Evolutionary conservation across 768 basidiomycete genomes (phyloP).

Genomic region (Leccinum imitatum): DNA sequence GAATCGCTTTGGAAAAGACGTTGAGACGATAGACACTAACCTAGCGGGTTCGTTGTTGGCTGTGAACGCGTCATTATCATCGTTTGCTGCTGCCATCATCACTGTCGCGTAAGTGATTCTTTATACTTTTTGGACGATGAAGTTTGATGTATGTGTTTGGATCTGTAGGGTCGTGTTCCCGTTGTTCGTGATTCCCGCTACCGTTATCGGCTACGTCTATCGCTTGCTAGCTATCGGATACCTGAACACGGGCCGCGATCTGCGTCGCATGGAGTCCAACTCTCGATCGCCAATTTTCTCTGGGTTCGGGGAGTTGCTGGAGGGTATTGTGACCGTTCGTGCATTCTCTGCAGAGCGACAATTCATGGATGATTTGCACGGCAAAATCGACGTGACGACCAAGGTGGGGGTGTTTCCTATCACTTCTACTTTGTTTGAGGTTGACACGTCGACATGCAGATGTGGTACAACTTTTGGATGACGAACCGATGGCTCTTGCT

Average conservation of each 20-base stretch:
- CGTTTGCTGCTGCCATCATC: slow-evolving; percentile 73
- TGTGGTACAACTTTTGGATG: slow-evolving; percentile 92
- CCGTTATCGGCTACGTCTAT: slow-evolving; percentile 72
- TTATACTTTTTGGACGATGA: slow-evolving; percentile 8
- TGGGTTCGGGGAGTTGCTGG: slow-evolving; percentile 77
- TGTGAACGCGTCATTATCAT: slow-evolving; percentile 76
- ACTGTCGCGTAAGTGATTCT: slow-evolving; percentile 56
- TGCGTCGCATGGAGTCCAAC: slow-evolving; percentile 90
- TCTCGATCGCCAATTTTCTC: slow-evolving; percentile 82
- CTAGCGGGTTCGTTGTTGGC: slow-evolving; percentile 67
- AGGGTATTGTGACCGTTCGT: slow-evolving; percentile 90
- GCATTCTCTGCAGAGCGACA: slow-evolving; percentile 82
- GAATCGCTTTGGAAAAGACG: slow-evolving; percentile 84
- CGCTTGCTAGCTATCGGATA: slow-evolving; percentile 69
- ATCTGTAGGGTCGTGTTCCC: slow-evolving; percentile 67
- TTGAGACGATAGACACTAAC: slow-evolving; percentile 82
- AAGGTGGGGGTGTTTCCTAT: slow-evolving; percentile 43
- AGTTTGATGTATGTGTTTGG: background rate
- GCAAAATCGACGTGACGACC: slow-evolving; percentile 75
- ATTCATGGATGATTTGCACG: slow-evolving; percentile 74
- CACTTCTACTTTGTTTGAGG: background rate
- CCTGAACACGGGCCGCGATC: slow-evolving; percentile 76
- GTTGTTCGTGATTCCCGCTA: slow-evolving; percentile 75
- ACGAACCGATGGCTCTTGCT: slow-evolving; percentile 82
- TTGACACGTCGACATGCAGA: slow-evolving; percentile 32